Evolutionary conservation across 345 rosid species (phyloP), one percentile per base, ranked within the genome.

Genomic region (Citrus glauca): DNA sequence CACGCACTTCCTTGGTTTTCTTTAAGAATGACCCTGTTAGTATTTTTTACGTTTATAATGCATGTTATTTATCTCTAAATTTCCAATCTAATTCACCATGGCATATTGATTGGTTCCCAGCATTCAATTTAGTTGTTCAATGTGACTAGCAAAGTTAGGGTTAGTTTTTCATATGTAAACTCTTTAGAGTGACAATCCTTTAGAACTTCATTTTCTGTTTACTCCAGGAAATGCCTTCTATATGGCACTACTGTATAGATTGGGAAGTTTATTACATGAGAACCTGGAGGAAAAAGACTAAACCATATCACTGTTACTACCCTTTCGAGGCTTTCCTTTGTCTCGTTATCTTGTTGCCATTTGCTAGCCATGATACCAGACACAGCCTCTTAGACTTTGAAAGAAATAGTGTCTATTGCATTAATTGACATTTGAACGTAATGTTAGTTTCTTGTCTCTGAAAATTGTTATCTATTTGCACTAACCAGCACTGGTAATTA

Each of bases 11-110:
- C 50, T 90, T 96, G 95, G 99, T 96, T 82, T 96, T 96, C 89
- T 94, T 96, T 77, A 96, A 92, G 86, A 96, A 90, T 84, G 98
- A 96, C 76, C 99, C 98, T 77, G 99, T 96, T 59, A 96, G 99
- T 90, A 81, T 72, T 48, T 50, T 28, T 22, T 6, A 11, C 28
- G 19, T 75, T 50, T 57, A 27, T 42, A 61, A 27, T 61, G 16
- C 35, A 48, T 7, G 35, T 55, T 66, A 33, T 28, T 64, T 71
- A 13, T 74, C 20, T 45, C 17, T 78, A 25, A 13, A 20, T 48
- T 71, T 59, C 75, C 7, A 73, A 22, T 48, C 1, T 33, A 9
- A 30, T 69, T 60, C 20, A 35, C 66, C 27, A 4, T 55, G n/a
- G 20, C 67, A 17, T 53, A 64, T 42, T 37, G 16, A 19, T 27